Evolutionary conservation across 108 stramenopile genomes (phyloP).

Genomic region (Cyclotella kingstonii): DNA sequence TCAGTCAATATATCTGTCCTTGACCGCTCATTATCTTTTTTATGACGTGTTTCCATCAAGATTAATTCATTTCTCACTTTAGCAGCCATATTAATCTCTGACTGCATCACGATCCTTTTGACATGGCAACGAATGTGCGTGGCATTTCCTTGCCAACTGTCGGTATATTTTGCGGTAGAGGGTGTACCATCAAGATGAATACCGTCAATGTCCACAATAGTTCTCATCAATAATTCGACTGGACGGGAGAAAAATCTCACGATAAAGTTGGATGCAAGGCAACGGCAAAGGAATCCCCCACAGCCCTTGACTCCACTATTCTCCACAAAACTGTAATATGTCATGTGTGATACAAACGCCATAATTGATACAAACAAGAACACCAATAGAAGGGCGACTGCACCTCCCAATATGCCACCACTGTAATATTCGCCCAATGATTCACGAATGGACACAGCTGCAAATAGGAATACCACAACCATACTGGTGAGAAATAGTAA

Average conservation of each 20-base stretch:
- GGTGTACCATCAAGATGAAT: slow-evolving; percentile 46
- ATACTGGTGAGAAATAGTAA: slow-evolving; percentile 45
- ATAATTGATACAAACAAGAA: slow-evolving; percentile 48
- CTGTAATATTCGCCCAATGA: slow-evolving; percentile 46
- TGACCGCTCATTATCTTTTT: slow-evolving; percentile 39
- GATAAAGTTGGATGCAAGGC: slow-evolving; percentile 25
- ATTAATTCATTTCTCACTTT: slow-evolving; percentile 36
- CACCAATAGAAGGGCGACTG: slow-evolving; percentile 36
- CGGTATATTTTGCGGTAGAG: slow-evolving; percentile 43
- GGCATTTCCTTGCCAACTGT: slow-evolving; percentile 51
- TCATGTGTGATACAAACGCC: slow-evolving; percentile 55
- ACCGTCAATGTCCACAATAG: slow-evolving; percentile 43
- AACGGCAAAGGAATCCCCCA: slow-evolving; percentile 26
- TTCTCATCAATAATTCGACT: slow-evolving; percentile 36
- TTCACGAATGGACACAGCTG: slow-evolving; percentile 34
- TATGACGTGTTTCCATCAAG: slow-evolving; percentile 42
- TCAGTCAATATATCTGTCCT: slow-evolving; percentile 48
- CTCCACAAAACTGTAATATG: slow-evolving; percentile 48
- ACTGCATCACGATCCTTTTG: slow-evolving; percentile 42
- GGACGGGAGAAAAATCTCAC: slow-evolving; percentile 41
- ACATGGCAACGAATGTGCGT: slow-evolving; percentile 48
- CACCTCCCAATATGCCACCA: slow-evolving; percentile 42
- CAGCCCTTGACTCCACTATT: slow-evolving; percentile 40
- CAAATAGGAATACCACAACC: slow-evolving; percentile 45
- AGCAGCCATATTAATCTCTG: slow-evolving; percentile 34